Conservation (phyloP, 331 rosid species). For the Quercus tomentella region DNA sequence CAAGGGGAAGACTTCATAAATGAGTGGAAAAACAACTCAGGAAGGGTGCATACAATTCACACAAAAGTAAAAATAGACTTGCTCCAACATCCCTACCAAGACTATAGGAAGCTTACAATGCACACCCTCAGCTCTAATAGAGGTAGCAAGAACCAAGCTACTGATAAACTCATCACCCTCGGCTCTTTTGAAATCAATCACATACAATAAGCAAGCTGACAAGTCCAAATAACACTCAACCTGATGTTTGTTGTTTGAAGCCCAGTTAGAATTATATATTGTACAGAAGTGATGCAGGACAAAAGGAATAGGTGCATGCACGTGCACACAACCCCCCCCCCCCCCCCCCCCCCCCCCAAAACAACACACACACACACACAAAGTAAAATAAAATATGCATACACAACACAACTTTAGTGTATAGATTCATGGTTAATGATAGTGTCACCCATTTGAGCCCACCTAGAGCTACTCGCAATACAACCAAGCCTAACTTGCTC, state of each 20-base stretch:
- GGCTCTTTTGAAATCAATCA: not conserved
- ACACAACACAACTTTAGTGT: not conserved
- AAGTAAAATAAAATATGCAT: not conserved
- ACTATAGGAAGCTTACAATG: not conserved
- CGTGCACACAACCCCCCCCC: not conserved
- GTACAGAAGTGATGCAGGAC: not conserved
- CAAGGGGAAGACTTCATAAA: not conserved
- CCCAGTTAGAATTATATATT: not conserved
- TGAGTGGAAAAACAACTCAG: not conserved
- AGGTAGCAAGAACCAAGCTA: not conserved
- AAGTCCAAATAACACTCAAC: not conserved
- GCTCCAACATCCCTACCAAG: not conserved
- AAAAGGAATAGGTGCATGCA: not conserved
- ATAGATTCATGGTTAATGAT: not conserved
- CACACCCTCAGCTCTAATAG: not conserved
- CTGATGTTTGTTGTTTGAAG: not conserved
- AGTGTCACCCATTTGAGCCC: no score
- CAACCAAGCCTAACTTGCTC: no score
- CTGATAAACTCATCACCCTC: not conserved
- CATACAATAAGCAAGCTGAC: not conserved
- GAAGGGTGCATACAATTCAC: not conserved
- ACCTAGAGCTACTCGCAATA: no score
- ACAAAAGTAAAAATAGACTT: not conserved
- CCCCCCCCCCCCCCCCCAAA: not conserved
- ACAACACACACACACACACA: not conserved